Evolutionary conservation across 139 green algal genomes (phyloP), one percentile per base, ranked within the genome.

Genomic region (Haematococcus lacustris): DNA sequence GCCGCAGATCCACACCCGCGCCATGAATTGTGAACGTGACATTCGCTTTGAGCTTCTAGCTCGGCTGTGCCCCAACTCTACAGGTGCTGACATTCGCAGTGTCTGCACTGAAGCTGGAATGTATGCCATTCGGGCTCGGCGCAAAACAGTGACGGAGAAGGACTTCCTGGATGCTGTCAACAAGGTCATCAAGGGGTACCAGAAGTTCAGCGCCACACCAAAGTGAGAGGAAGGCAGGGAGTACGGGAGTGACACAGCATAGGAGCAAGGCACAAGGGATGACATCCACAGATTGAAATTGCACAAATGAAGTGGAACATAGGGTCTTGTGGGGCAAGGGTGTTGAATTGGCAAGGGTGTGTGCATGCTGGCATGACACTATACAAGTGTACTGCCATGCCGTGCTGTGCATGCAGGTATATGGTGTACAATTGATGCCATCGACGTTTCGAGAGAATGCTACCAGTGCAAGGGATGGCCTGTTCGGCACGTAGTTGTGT

Each of bases 151-250:
- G 23, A 97, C 89, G 9, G 96, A 99, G 80, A 98, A 98, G 83
- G 96, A 99, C 73, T 99, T 99, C 69, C 75, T 99, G 39, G 96
- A 98, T 40, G 94, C 95, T 0, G 89, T 99, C 3, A 95, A 97
- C 78, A 99, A 99, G 88, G 92, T 95, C 53, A 87, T 89, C 76
- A 97, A 97, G 83, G 93, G 93, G 25, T 99, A 99, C 84, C 88
- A 97, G 76, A 99, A 99, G 85, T 99, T 99, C 82, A 93, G 80
- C 66, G 93, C 96, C 23, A 99, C 96, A 38, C 91, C 94, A 41
- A 96, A 94, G 71, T 98, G 98, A 38, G n/a, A n/a, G n/a, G n/a
- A n/a, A n/a, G n/a, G n/a, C n/a, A n/a, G 53, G 6, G 13, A 63
- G 3, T 37, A n/a, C 3, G 53, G 9, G 9, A 63, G 32, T 17